phyloP scores from a whole-genome alignment of 805 yeast species.

The Candida awuae region DNA sequence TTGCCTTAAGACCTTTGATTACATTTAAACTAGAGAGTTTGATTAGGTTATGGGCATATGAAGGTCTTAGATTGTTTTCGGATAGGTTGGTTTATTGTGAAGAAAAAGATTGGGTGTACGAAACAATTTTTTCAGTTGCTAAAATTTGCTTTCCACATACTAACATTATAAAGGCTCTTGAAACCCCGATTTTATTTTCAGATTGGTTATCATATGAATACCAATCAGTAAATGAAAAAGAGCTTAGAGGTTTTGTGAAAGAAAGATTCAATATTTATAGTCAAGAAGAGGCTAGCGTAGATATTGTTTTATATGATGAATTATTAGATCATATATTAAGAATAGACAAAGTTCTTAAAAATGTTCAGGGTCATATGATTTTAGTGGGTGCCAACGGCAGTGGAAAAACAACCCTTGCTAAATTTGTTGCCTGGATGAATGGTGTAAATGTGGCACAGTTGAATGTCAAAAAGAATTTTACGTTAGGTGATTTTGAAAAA shows the following conservation, averaged over 20 bases:
- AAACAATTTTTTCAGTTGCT: conserved; percentile 30
- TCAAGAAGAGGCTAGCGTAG: conserved; percentile 65
- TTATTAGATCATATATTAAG: conserved; percentile 67
- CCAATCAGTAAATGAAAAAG: conserved; percentile 41
- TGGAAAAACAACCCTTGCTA: conserved; percentile 69
- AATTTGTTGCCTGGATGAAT: conserved; percentile 88
- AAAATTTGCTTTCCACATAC: conserved; percentile 38
- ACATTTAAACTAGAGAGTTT: conserved; percentile 35
- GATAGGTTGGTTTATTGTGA: conserved; percentile 51
- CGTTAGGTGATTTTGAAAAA: conserved; percentile 57
- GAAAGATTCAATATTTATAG: conserved; percentile 63
- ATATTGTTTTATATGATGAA: conserved; percentile 58
- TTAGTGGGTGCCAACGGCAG: conserved; percentile 75
- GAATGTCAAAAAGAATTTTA: conserved; percentile 44
- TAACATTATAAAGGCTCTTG: conserved; percentile 29
- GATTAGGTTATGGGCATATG: conserved; percentile 70
- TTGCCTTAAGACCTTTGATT: conserved; percentile 17
- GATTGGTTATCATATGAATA: conserved; percentile 68
- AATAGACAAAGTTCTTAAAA: conserved; percentile 73
- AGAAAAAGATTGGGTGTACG: conserved; percentile 45
- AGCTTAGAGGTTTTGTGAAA: conserved; percentile 44
- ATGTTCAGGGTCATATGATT: conserved; percentile 85
- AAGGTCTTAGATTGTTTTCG: conserved; percentile 66
- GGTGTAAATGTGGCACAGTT: conserved; percentile 60
- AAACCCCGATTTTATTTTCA: conserved; percentile 56